Percentiles rank a stretch among this genome's conserved stretches.
Conservation (phyloP, 208 protist species). For the Wallacemonas collosoma region DNA sequence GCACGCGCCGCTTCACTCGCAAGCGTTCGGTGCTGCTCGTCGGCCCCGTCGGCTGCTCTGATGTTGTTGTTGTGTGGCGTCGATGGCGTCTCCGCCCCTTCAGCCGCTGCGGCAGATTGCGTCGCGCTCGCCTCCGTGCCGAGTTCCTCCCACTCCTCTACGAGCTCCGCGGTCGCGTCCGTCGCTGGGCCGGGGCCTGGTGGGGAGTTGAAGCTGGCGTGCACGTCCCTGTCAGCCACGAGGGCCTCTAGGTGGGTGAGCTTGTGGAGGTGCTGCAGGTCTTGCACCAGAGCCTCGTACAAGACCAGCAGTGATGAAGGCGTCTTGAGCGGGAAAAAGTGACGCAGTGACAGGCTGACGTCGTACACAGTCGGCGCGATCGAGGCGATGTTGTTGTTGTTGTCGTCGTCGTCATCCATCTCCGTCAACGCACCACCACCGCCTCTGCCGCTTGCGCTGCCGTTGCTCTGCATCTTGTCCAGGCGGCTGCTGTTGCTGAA, state of each 20-base stretch:
- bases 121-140: not conserved
- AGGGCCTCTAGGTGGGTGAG: not conserved
- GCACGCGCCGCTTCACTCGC: constrained; percentile 27
- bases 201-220: not conserved
- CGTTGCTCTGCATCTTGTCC: not conserved
- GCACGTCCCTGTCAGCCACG: not conserved
- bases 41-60: constrained; percentile 19
- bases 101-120: not conserved
- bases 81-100: not conserved
- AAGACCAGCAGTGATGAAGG: constrained; percentile 23
- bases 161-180: not conserved
- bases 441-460: not conserved
- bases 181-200: too few relatives aligned
- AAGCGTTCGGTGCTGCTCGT: constrained; percentile 8
- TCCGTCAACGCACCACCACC: not conserved
- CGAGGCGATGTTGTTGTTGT: not conserved
- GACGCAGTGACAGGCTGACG: constrained; percentile 29
- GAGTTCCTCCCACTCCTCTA: constrained; percentile 9
- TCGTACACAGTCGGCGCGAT: constrained; percentile 27
- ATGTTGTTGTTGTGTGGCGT: constrained; percentile 13
- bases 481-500: not conserved
- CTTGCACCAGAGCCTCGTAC: constrained; percentile 21
- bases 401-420: constrained; percentile 9
- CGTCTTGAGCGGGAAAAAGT: constrained; percentile 50
- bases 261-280: not conserved